Base-by-base conservation (phyloP, 2,329 filamentous ascomycete genomes). In the Anthostomella pinea region DNA sequence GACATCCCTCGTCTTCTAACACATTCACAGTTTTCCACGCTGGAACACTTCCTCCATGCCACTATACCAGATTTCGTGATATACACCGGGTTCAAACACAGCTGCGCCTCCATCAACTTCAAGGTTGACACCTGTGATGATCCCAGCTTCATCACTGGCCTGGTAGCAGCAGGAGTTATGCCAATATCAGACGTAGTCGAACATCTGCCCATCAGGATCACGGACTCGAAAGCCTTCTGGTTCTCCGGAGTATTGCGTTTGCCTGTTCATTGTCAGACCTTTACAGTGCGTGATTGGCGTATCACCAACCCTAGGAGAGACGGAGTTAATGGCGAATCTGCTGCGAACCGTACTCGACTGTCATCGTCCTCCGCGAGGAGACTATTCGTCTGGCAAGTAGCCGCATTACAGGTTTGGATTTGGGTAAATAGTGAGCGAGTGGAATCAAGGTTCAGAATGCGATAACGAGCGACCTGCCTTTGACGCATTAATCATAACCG, bases 311-410 rank as follows among this genome's bases (percentile, higher is more conserved):
- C 85, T 70, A 0, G 82, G 83, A 31, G 79, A 83, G 11, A 87
- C 75, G 2, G 75, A 73, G 44, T 86, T 86, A 52, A 88, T n/a
- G 80, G 0, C 83, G 73, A 45, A 88, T 85, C 46, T 85, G 73
- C 39, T 84, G 73, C 0, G 76, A 71, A 1, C 81, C 84, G 50
- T 83, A 87, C 58, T 88, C 84, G 2, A 82, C 78, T 1, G 83
- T 84, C 41, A 88, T 54, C 3, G 59, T 56, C 53, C n/a, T n/a
- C n/a, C n/a, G n/a, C n/a, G n/a, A n/a, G n/a, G n/a, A n/a, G n/a
- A n/a, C n/a, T n/a, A n/a, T n/a, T n/a, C n/a, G n/a, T n/a, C n/a
- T n/a, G n/a, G n/a, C n/a, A n/a, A n/a, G n/a, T n/a, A n/a, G n/a
- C n/a, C n/a, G n/a, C n/a, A n/a, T n/a, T n/a, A n/a, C n/a, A n/a